phyloP scores from a whole-genome alignment of 345 rosid species.

The Salix suchowensis region DNA sequence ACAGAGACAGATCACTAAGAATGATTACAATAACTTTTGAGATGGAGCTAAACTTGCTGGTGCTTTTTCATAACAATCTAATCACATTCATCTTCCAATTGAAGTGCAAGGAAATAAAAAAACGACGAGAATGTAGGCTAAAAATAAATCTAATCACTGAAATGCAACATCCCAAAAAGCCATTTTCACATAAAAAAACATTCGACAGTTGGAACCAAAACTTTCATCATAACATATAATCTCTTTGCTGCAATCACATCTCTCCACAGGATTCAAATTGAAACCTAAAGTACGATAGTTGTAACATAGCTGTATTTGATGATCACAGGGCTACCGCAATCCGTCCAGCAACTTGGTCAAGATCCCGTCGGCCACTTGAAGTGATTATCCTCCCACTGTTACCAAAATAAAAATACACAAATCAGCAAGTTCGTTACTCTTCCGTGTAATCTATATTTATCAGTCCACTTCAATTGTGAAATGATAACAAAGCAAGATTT shows the following conservation, averaged over 20 bases:
- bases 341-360: conserved; percentile 37
- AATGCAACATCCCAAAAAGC: background rate
- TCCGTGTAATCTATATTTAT: background rate
- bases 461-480: background rate
- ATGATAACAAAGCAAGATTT: background rate
- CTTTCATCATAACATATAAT: conserved; percentile 1
- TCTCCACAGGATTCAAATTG: background rate
- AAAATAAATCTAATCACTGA: background rate
- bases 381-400: conserved; percentile 28
- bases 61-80: background rate
- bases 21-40: too few species aligned
- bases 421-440: background rate
- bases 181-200: conserved; percentile 9
- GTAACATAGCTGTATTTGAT: background rate
- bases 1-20: too few species aligned
- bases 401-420: background rate
- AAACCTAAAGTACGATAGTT: background rate
- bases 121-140: background rate
- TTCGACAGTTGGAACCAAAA: conserved; percentile 7
- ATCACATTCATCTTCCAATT: background rate
- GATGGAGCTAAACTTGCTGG: too few species aligned
- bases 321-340: conserved; percentile 28
- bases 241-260: background rate
- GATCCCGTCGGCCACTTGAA: conserved; percentile 33
- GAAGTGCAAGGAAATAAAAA: background rate